Conservation (phyloP, 371 early-diverging fungal species). For the Nematocida displodere region DNA sequence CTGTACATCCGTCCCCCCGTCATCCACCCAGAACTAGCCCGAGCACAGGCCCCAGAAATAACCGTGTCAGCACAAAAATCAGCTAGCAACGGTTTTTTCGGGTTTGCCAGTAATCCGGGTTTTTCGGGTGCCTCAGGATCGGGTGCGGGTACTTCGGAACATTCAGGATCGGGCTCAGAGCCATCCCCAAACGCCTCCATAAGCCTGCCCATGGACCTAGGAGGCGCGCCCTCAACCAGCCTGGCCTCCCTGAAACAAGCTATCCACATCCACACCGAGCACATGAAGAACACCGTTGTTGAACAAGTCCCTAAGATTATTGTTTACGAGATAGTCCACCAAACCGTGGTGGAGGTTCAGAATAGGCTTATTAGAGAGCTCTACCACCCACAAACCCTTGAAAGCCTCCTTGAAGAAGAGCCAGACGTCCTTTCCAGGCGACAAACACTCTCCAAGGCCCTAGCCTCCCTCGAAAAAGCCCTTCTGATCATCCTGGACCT, state of each 20-base stretch:
- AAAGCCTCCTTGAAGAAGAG: slow-evolving; percentile 83
- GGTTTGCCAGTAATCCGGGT: no score
- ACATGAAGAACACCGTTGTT: slow-evolving; percentile 87
- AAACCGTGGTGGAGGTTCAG: slow-evolving; percentile 82
- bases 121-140: no score
- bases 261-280: slow-evolving; percentile 86
- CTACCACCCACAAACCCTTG: slow-evolving; percentile 80
- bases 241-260: slow-evolving; percentile 70
- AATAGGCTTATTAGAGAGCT: slow-evolving; percentile 83
- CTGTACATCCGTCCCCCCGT: slow-evolving; percentile 72
- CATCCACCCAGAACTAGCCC: neutral
- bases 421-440: slow-evolving; percentile 79
- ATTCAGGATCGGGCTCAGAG: no score
- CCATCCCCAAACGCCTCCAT: no score
- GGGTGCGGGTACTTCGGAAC: no score
- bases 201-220: no score
- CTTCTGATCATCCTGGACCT: slow-evolving; percentile 74
- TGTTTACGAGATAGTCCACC: slow-evolving; percentile 84
- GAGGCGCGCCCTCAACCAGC: neutral
- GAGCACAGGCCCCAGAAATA: neutral
- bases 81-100: no score
- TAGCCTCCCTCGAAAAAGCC: slow-evolving; percentile 72
- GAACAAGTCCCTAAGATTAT: slow-evolving; percentile 97
- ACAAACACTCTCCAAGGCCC: slow-evolving; percentile 74
- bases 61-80: neutral